phyloP scores from a whole-genome alignment of 768 basidiomycete genomes.

The Galerina marginata region DNA sequence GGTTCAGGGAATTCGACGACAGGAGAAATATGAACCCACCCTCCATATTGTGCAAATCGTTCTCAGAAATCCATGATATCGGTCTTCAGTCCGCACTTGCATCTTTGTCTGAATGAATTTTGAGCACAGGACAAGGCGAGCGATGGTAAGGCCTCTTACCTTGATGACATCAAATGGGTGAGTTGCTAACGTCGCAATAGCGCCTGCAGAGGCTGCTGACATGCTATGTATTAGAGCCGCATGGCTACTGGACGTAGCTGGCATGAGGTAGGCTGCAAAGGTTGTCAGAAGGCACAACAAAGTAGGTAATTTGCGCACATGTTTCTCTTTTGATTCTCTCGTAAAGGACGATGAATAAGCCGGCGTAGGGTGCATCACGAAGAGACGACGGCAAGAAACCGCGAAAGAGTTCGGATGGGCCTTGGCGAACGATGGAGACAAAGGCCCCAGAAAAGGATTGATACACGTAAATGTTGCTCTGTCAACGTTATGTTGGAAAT shows the following conservation, averaged over 20 bases:
- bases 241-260: slow-evolving; percentile 48
- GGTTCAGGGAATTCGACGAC: neutral
- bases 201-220: slow-evolving; percentile 82
- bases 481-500: neutral
- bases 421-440: slow-evolving; percentile 63
- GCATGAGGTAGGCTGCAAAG: slow-evolving; percentile 44
- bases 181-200: slow-evolving; percentile 82
- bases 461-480: slow-evolving; percentile 85
- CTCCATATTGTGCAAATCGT: slow-evolving; percentile 72
- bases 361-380: slow-evolving; percentile 95
- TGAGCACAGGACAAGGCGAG: neutral
- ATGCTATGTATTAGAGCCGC: slow-evolving; percentile 62
- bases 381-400: slow-evolving; percentile 88
- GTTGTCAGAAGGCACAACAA: slow-evolving; percentile 9
- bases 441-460: slow-evolving; percentile 64
- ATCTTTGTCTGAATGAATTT: slow-evolving; percentile 74
- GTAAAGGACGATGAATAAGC: slow-evolving; percentile 87
- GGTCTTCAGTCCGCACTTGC: slow-evolving; percentile 82
- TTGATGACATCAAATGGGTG: slow-evolving; percentile 96
- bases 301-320: slow-evolving; percentile 44
- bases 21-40: slow-evolving; percentile 44
- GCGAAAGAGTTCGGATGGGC: slow-evolving; percentile 81
- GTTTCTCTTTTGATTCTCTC: slow-evolving; percentile 83
- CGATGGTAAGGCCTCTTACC: slow-evolving; percentile 43
- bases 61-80: slow-evolving; percentile 72